A percentile compares a stretch with the other conserved stretches of the same genome.
phyloP scores from a whole-genome alignment of 108 stramenopile genomes.

The Discostella stelligeroides region DNA sequence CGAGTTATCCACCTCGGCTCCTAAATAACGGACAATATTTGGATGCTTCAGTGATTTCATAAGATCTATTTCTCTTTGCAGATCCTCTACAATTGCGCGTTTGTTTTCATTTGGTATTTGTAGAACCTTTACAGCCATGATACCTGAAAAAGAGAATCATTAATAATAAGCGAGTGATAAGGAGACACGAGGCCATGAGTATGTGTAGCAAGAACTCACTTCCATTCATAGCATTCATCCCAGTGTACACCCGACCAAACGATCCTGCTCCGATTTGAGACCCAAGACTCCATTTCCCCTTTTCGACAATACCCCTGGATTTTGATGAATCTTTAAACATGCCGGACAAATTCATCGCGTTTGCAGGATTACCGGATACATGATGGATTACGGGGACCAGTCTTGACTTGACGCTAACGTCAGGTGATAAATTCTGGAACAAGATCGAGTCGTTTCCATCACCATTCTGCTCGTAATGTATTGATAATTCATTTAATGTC shows the following conservation, averaged over 20 bases:
- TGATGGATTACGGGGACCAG: slow-evolving; percentile 19
- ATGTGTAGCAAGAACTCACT: no score
- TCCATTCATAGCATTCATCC: slow-evolving; percentile 93
- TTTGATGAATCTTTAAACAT: slow-evolving; percentile 7
- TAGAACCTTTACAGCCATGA: slow-evolving; percentile 41
- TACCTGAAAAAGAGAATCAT: slow-evolving; percentile 1
- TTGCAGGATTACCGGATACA: slow-evolving; percentile 10
- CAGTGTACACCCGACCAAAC: slow-evolving; percentile 93
- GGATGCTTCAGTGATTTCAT: slow-evolving; percentile 88
- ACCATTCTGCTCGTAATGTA: no score
- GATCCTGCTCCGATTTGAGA: slow-evolving; percentile 91
- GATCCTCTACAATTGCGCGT: slow-evolving; percentile 50
- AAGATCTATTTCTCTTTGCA: slow-evolving; percentile 85
- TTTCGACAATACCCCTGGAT: slow-evolving; percentile 45
- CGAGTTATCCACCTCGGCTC: slow-evolving; percentile 82
- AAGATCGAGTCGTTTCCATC: no score
- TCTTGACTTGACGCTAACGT: slow-evolving; percentile 32
- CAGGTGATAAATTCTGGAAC: slow-evolving; percentile 44
- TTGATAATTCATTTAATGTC: no score
- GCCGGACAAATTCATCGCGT: slow-evolving; percentile 20
- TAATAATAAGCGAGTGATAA: slow-evolving; percentile 7
- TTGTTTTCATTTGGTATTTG: slow-evolving; percentile 45
- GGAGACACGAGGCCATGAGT: slow-evolving; percentile 24
- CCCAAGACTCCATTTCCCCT: slow-evolving; percentile 90
- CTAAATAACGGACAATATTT: slow-evolving; percentile 95